Percentiles rank a stretch among this genome's conserved stretches.
phyloP scores from a whole-genome alignment of 371 early-diverging fungal species.

The Capniomyces stellatus region DNA sequence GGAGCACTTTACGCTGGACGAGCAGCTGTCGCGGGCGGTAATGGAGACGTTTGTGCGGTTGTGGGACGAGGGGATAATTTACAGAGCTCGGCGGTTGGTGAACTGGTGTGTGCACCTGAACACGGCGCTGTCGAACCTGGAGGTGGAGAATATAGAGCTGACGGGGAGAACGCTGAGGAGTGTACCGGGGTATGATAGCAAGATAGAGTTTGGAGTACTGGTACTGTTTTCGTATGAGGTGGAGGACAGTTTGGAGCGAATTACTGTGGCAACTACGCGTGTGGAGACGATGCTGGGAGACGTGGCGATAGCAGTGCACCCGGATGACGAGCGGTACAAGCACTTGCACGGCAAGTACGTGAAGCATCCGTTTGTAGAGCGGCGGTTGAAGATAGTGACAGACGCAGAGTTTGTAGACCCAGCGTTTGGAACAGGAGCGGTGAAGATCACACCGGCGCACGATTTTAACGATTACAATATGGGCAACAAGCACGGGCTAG shows the following conservation, averaged over 20 bases:
- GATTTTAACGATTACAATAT: slow-evolving; percentile 97
- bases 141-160: slow-evolving; percentile 87
- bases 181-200: slow-evolving; percentile 81
- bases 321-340: slow-evolving; percentile 60
- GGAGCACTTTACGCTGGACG: slow-evolving; percentile 93
- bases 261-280: slow-evolving; percentile 97
- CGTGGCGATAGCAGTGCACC: slow-evolving; percentile 92
- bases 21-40: slow-evolving; percentile 68
- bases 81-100: slow-evolving; percentile 91
- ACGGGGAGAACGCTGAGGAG: slow-evolving; percentile 62
- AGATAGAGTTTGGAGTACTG: slow-evolving; percentile 97
- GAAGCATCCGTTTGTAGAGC: slow-evolving; percentile 87
- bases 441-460: slow-evolving; percentile 99
- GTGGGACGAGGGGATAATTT: slow-evolving; percentile 94
- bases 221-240: slow-evolving; percentile 70
- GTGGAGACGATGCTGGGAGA: slow-evolving; percentile 99
- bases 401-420: slow-evolving; percentile 87
- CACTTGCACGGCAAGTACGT: slow-evolving; percentile 86
- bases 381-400: slow-evolving; percentile 81
- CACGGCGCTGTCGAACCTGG: slow-evolving; percentile 95
- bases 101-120: slow-evolving; percentile 98
- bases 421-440: slow-evolving; percentile 97
- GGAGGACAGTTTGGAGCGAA: slow-evolving; percentile 58
- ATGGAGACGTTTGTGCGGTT: slow-evolving; percentile 89
- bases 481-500: slow-evolving; percentile 86